A percentile compares a stretch with the other conserved stretches of the same genome.
Evolutionary conservation across 371 early-diverging fungal species (phyloP).

Genomic region (Quaeritorhiza haematococci): DNA sequence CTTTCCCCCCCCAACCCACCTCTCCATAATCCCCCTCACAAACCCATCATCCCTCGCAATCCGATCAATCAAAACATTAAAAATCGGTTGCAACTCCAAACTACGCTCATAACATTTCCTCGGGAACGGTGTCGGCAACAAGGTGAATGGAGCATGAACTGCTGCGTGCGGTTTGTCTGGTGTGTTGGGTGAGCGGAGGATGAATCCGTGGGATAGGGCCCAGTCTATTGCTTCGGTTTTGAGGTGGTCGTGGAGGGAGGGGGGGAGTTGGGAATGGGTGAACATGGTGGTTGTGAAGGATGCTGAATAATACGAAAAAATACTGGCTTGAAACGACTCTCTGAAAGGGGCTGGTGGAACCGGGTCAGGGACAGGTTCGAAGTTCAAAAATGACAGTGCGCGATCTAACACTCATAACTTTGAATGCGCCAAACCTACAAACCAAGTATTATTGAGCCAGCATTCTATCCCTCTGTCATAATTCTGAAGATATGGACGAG

Average conservation of each 20-base stretch:
- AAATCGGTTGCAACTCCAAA: constrained; percentile 67
- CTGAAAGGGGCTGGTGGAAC: too few species aligned
- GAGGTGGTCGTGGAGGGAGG: background rate
- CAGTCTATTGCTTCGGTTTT: constrained; percentile 62
- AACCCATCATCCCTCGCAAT: constrained; percentile 74
- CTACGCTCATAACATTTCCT: constrained; percentile 68
- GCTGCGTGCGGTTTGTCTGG: constrained; percentile 26
- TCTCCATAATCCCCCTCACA: constrained; percentile 65
- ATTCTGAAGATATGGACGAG: too few species aligned
- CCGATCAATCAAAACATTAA: constrained; percentile 76
- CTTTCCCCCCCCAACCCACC: constrained; percentile 48
- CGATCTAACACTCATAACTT: too few species aligned
- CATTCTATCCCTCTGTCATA: too few species aligned
- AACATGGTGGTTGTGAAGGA: background rate
- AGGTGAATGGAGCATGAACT: constrained; percentile 79
- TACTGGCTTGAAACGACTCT: too few species aligned
- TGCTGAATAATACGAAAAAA: too few species aligned
- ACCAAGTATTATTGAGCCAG: too few species aligned
- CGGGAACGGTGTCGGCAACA: constrained; percentile 87
- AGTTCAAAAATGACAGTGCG: too few species aligned
- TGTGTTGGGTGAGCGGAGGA: constrained; percentile 46
- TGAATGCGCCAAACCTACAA: too few species aligned
- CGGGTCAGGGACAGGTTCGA: too few species aligned
- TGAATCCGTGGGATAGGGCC: constrained; percentile 72
- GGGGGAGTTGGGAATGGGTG: background rate